Base-by-base conservation (phyloP, 2,329 filamentous ascomycete species). In the Botrytis fragariae region DNA sequence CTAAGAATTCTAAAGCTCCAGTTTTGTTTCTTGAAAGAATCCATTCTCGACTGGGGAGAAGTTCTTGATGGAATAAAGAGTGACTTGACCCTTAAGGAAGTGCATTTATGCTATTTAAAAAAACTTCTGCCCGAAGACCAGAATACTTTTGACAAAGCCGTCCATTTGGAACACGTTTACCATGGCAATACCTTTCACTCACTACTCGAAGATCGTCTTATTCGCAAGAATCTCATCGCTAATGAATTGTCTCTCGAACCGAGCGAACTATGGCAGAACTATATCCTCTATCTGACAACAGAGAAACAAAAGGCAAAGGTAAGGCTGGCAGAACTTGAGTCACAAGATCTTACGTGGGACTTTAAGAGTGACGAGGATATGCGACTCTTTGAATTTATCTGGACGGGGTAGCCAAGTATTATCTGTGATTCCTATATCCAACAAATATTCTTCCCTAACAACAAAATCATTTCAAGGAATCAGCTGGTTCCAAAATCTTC, bases 11-110 rank as follows among this genome's bases (percentile, higher is more conserved):
- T 54, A 29, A 5, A 8, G 1, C n/a, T 68, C 14, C 0, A 0
- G 4, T 1, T 0, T 0, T 67, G 14, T 29, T 2, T 1, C 45
- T 39, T 67, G 9, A 4, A 22, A 20, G 35, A 1, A 3, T 0
- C 10, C 7, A 0, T 29, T 6, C 1, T 1, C 12, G 32, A 54
- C 0, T 67, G 45, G 35, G 35, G 1, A n/a, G 25, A 54, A 18
- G 35, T 67, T 39, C 29, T 39, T 6, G 45, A 54, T 14, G 12
- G 0, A 39, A 39, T 67, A 0, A n/a, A 4, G 37, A 29, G 12
- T 51, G 16, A 67, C 7, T 12, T 67, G 64, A 29, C 22, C 35
- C 45, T 54, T 20, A 6, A 10, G 14, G 3, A 20, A 18, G 44
- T 37, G 44, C 0, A 6, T 10, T 37, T 67, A 10, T 7, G 1